A percentile compares a stretch with the other conserved stretches of the same genome.
phyloP scores from a whole-genome alignment of 2,329 filamentous ascomycete genomes.

The Xenosphaeropsis pyriputrescens region DNA sequence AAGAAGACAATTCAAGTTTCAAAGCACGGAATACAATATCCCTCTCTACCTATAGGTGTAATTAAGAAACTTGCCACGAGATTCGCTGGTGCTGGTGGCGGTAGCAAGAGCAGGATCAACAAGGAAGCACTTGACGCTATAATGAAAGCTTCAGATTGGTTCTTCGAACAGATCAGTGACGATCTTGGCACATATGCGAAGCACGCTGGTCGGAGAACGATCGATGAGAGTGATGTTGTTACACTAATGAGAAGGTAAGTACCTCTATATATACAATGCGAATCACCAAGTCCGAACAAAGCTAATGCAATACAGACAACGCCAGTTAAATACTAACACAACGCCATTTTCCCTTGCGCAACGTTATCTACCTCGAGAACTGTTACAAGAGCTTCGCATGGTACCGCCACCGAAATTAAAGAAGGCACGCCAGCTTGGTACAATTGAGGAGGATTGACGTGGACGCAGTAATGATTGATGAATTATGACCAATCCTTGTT shows the following conservation, averaged over 20 bases:
- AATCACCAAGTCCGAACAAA: no score
- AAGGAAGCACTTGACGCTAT: conserved; percentile 63
- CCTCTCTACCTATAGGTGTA: conserved; percentile 55
- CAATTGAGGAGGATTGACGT: conserved; percentile 1
- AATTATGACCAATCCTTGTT: conserved; percentile 55
- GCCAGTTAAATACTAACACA: conserved; percentile 54
- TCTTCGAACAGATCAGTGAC: conserved; percentile 75
- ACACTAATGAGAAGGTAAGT: conserved; percentile 71
- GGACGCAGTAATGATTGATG: conserved; percentile 3
- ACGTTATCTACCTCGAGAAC: conserved; percentile 65
- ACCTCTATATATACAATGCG: conserved; percentile 16
- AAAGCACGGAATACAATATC: conserved; percentile 59
- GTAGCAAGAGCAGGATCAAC: conserved; percentile 52
- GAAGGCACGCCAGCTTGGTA: conserved; percentile 19
- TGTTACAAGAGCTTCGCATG: conserved; percentile 72
- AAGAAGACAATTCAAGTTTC: conserved; percentile 46
- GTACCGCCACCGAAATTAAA: conserved; percentile 36
- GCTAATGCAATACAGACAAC: conserved; percentile 43
- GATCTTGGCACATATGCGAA: conserved; percentile 67
- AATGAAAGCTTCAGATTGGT: conserved; percentile 75
- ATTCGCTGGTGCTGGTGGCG: conserved; percentile 52
- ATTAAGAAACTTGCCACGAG: conserved; percentile 62
- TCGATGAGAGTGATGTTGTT: conserved; percentile 73
- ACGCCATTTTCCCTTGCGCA: conserved; percentile 79
- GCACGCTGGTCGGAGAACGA: conserved; percentile 71